Evolutionary conservation across 2,329 filamentous ascomycete genomes (phyloP).

Genomic region (Sclerotinia nivalis): DNA sequence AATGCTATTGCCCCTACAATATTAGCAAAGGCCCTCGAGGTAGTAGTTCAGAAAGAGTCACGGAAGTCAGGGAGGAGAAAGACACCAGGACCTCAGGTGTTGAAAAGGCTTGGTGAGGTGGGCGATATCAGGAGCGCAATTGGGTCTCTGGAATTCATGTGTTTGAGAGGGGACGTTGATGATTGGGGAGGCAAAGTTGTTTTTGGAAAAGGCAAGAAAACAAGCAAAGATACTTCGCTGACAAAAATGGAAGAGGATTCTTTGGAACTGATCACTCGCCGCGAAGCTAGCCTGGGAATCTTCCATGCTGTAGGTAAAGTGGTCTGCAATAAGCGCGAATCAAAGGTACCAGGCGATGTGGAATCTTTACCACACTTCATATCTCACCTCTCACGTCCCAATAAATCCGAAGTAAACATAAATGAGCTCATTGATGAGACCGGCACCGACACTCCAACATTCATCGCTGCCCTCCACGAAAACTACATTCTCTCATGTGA

Average conservation of each 20-base stretch:
- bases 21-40: conserved; percentile 78
- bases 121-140: conserved; percentile 94
- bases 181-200: conserved; percentile 75
- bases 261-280: conserved; percentile 76
- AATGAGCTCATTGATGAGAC: conserved; percentile 88
- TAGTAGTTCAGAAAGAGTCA: conserved; percentile 83
- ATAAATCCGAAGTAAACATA: conserved; percentile 64
- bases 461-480: conserved; percentile 87
- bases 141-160: conserved; percentile 89
- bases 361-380: conserved; percentile 63
- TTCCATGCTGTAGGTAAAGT: conserved; percentile 97
- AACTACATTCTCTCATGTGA: conserved; percentile 89
- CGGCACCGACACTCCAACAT: conserved; percentile 88
- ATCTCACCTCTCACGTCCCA: conserved; percentile 57
- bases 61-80: conserved; percentile 71
- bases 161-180: conserved; percentile 74
- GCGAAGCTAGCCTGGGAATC: conserved; percentile 87
- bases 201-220: conserved; percentile 53
- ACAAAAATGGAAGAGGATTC: conserved; percentile 79
- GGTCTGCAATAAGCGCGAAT: conserved; percentile 89
- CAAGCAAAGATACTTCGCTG: conserved; percentile 45
- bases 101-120: conserved; percentile 78
- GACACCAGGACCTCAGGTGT: conserved; percentile 74
- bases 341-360: conserved; percentile 47
- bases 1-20: conserved; percentile 88